Conservation (phyloP, 371 early-diverging fungal species). For the Mortierella polycephala region DNA sequence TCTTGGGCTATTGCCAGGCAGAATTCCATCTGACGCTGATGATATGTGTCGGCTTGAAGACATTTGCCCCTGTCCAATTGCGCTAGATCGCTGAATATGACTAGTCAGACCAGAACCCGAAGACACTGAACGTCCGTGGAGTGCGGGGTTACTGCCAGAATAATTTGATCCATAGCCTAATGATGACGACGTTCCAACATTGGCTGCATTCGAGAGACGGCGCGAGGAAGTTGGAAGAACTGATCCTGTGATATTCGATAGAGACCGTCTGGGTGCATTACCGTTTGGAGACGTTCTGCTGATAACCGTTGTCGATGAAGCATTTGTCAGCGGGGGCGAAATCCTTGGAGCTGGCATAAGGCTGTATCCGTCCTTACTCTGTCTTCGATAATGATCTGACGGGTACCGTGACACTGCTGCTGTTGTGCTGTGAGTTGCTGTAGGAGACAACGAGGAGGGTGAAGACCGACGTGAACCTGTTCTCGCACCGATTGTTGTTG, state of each 20-base stretch:
- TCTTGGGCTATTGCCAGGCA: background rate
- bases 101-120: conserved; percentile 11
- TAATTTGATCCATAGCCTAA: conserved; percentile 7
- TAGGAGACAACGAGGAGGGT: conserved; percentile 9
- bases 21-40: conserved; percentile 3
- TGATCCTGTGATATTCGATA: conserved; percentile 14
- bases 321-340: conserved; percentile 18
- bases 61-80: background rate
- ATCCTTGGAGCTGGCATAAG: conserved; percentile 26
- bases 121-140: conserved; percentile 23
- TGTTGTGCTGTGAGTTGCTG: background rate
- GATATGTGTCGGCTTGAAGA: background rate
- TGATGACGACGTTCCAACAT: background rate
- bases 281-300: background rate
- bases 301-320: background rate
- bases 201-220: conserved; percentile 19
- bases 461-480: background rate
- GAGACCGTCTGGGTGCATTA: conserved; percentile 14
- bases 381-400: conserved; percentile 27
- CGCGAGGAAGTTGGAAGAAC: conserved; percentile 8
- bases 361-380: conserved; percentile 26
- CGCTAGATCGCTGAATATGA: background rate
- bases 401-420: background rate
- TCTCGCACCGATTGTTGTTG: background rate
- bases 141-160: background rate